Percentiles rank a stretch among this genome's conserved stretches.
Conservation (phyloP, 106 monocot genomes). For the Allium sativum region DNA sequence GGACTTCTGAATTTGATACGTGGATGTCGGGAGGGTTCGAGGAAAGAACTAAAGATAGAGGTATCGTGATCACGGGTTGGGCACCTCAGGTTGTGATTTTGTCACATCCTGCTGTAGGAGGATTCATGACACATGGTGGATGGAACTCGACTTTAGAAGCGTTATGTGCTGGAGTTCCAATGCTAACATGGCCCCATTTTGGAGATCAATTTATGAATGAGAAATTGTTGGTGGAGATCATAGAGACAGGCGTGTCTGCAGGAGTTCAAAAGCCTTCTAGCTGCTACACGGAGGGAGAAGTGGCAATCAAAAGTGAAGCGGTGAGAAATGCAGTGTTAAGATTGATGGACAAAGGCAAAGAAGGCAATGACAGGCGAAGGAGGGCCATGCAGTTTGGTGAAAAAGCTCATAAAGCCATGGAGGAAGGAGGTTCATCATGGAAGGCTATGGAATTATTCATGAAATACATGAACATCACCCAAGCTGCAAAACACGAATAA, state of each 20-base stretch:
- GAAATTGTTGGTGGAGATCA: background rate
- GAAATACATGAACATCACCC: background rate
- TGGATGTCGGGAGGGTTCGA: background rate
- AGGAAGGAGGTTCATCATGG: conserved; percentile 18
- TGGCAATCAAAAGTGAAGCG: background rate
- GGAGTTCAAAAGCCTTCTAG: background rate
- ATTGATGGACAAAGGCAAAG: conserved; percentile 26
- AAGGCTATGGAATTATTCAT: background rate
- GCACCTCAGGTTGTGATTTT: conserved; percentile 1
- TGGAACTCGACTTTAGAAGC: conserved; percentile 3
- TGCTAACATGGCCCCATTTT: conserved; percentile 1
- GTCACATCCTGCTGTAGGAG: background rate
- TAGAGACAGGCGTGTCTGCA: background rate
- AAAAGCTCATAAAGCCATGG: conserved; percentile 37
- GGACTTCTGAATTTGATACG: background rate
- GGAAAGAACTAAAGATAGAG: background rate
- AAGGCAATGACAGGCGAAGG: conserved; percentile 17
- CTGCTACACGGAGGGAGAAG: background rate
- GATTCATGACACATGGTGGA: conserved; percentile 4
- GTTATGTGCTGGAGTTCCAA: background rate
- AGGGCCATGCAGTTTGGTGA: conserved; percentile 15
- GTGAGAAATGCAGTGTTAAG: conserved; percentile 17
- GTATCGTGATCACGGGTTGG: background rate
- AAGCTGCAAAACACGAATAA: too few species aligned
- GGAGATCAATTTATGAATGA: conserved; percentile 6